Evolutionary conservation across 2,329 filamentous ascomycete genomes (phyloP), one percentile per base, ranked within the genome.

Genomic region (Herpotrichia juniperi): DNA sequence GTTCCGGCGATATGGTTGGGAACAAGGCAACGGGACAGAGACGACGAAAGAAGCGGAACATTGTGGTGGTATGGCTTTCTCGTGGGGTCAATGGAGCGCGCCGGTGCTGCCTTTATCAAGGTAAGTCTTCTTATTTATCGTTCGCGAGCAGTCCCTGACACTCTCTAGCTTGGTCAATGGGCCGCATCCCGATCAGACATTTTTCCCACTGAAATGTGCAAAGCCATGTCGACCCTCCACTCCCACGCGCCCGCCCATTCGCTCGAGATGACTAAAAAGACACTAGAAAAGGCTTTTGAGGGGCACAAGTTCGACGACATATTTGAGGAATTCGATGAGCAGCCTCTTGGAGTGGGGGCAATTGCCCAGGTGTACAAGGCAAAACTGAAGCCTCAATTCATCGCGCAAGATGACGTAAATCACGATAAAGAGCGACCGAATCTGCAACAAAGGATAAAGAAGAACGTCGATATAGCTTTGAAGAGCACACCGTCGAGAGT

Each of bases 291-390:
- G 30, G 93, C 94, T 0, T 99, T 99, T 68, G 85, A 87, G 51
- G 91, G 89, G 1, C 83, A 89, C 49, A 65, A 75, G 0, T 97
- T 99, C 59, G 87, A 93, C 11, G 90, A 96, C 4, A 97, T 99
- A 53, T 99, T 99, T 64, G 91, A 96, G 25, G 94, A 97, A 71
- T 99, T 99, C 61, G 83, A 97, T 24, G 90, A 96, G 74, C 86
- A 81, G 60, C 94, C 94, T 0, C 78, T 99, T 0, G 94, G 94
- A 1, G 93, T 97, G 1, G 94, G 94, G 10, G 94, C 94, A 25
- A 97, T 99, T 64, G 94, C 94, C 0, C 94, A 99, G 72, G 94
- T 97, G 2, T 99, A 99, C 81, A 96, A 91, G 70, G 94, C 94
- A 0, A 97, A 92, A 72, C 77, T 99, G 40, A 96, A 92, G 67